Base-by-base conservation (phyloP, 2,329 filamentous ascomycete genomes). In the Fusarium mexicanum region DNA sequence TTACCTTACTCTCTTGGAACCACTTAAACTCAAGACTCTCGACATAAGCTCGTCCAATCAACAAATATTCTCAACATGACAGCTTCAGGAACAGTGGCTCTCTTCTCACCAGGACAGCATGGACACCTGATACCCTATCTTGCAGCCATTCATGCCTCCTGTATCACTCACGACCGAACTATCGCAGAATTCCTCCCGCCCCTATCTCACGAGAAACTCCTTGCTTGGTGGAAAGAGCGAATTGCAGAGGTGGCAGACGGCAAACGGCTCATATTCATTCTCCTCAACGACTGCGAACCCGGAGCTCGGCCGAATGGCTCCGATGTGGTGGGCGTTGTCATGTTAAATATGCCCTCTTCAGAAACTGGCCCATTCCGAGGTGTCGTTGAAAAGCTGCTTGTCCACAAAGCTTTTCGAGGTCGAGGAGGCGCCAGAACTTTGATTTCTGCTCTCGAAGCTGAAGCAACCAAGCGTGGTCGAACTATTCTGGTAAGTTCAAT, bases 151-250 rank as follows among this genome's bases (percentile, higher is more conserved):
- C 90, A 91, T 73, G 87, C 85, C 67, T 85, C 86, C 20, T 91
- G 89, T 81, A 90, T 92, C 78, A 87, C 86, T 9, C 82, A 86
- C 67, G 89, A 90, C 80, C 84, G 86, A 76, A 87, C 86, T 71
- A 85, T 89, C 41, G 88, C 88, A 33, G 88, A 86, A 9, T 92
- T 91, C 77, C 83, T 90, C 20, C 88, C 89, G n/a, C 90, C 90
- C 0, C 81, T 91, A 40, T 85, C 86, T 54, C 84, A 89, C 77
- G 83, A 86, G 43, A 89, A 88, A 77, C 86, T 92, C 44, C 81
- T 88, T 37, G 74, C 82, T 14, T 91, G 87, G 85, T 92, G 90
- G 90, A 86, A 87, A 76, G 83, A 85, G 29, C 82, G 85, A 31
- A 85, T 88, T 61, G 81, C 84, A 29, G 86, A 90, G 76, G 84